These are phyloP conservation scores for Begonia fuchsioides DNA, from an alignment of 306 rosid genomes.

Conservation along the genomic window DNA sequence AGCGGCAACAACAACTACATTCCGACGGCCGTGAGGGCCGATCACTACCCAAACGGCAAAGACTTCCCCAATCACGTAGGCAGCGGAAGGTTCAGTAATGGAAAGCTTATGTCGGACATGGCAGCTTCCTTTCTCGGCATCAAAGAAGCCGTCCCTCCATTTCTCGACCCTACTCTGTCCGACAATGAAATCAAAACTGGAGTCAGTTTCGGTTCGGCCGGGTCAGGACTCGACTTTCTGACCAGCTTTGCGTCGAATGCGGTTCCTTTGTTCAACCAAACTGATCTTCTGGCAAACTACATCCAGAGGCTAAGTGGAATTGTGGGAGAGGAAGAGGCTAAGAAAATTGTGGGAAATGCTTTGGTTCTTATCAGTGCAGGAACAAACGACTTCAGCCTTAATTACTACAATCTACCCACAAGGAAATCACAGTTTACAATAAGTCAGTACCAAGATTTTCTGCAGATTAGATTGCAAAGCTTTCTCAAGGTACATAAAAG, in stretches of 20 bases:
- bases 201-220: conserved; percentile 51
- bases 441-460: conserved; percentile 39
- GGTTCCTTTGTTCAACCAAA: conserved; percentile 32
- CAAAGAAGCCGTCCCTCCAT: conserved; percentile 47
- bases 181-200: conserved; percentile 42
- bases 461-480: conserved; percentile 21
- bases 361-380: conserved; percentile 43
- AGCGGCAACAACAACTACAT: conserved; percentile 54
- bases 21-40: conserved; percentile 20
- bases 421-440: conserved; percentile 27
- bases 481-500: conserved; percentile 27
- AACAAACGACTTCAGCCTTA: conserved; percentile 39
- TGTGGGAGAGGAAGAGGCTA: conserved; percentile 27
- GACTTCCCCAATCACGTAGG: conserved; percentile 40
- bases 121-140: conserved; percentile 28
- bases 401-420: conserved; percentile 31
- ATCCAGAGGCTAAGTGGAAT: conserved; percentile 21
- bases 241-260: conserved; percentile 15
- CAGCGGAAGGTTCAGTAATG: conserved; percentile 51
- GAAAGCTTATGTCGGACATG: conserved; percentile 43
- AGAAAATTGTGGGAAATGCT: conserved; percentile 18
- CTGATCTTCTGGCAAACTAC: conserved; percentile 31
- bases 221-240: conserved; percentile 35
- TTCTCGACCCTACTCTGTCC: conserved; percentile 27
- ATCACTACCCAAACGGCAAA: conserved; percentile 43